These are phyloP conservation scores for Plantago elongata DNA, from an alignment of 257 asterid species.

Conservation along the genomic window DNA sequence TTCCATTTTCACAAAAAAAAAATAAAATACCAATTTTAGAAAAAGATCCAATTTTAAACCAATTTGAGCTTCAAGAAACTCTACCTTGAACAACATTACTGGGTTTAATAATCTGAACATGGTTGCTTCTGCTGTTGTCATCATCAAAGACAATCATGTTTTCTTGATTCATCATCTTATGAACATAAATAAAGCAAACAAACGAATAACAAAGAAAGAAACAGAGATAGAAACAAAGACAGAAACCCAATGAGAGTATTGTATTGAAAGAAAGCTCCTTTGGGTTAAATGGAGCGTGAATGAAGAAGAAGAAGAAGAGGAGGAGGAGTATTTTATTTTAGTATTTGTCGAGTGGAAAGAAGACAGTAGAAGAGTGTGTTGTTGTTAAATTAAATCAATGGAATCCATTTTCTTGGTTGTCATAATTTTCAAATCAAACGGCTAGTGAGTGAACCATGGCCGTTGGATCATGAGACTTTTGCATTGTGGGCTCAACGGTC, in stretches of 20 bases:
- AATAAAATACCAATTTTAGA: neutral
- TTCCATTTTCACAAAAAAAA: slow-evolving; percentile 15
- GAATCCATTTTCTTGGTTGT: slow-evolving; percentile 10
- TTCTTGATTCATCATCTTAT: slow-evolving; percentile 19
- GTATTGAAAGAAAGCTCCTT: slow-evolving; percentile 6
- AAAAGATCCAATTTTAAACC: too few relatives aligned
- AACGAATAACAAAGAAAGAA: neutral
- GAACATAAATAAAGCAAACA: slow-evolving; percentile 13
- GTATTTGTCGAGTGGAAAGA: slow-evolving; percentile 19
- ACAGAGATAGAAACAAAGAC: neutral
- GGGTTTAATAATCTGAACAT: slow-evolving; percentile 35
- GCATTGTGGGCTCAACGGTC: slow-evolving; percentile 55
- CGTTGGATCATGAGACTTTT: slow-evolving; percentile 41
- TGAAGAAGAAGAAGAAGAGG: slow-evolving; percentile 25
- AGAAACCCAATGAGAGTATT: slow-evolving; percentile 22
- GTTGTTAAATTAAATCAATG: too few relatives aligned
- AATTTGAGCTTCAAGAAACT: neutral
- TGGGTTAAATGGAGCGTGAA: slow-evolving; percentile 15
- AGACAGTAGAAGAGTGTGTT: neutral
- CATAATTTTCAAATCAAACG: slow-evolving; percentile 66
- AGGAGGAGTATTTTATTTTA: slow-evolving; percentile 24
- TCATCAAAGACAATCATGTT: slow-evolving; percentile 49
- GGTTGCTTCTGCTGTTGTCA: slow-evolving; percentile 26
- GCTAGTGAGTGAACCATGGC: slow-evolving; percentile 61
- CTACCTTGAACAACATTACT: slow-evolving; percentile 48